Conservation (phyloP, 2,329 filamentous ascomycete genomes). For the Colletotrichum limetticola region DNA sequence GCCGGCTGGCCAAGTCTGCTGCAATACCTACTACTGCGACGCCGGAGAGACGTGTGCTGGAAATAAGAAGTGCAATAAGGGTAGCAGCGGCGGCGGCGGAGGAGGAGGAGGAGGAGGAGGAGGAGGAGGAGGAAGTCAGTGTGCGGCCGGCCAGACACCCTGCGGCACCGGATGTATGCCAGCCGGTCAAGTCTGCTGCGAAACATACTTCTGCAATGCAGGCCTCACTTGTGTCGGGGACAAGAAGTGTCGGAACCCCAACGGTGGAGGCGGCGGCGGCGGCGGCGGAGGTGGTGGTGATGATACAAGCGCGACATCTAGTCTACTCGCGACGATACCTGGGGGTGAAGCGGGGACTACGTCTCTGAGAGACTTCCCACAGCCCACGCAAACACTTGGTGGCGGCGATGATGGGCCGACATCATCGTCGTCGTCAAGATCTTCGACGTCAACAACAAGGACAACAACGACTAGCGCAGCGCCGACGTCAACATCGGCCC, state of each 20-base stretch:
- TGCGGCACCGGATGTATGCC: no score
- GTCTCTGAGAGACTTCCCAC: not conserved
- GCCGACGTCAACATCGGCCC: not conserved
- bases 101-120: no score
- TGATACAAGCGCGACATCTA: not conserved
- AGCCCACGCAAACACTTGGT: not conserved
- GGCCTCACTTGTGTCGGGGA: no score
- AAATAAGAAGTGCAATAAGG: not conserved
- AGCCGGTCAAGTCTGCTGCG: no score
- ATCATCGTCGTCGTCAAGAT: constrained; percentile 9
- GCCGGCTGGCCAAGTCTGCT: constrained; percentile 43
- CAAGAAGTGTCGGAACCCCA: not conserved
- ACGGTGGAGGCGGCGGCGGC: not conserved
- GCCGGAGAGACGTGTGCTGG: constrained; percentile 30
- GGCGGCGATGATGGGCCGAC: not conserved
- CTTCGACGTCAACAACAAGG: constrained; percentile 14
- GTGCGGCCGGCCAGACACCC: no score
- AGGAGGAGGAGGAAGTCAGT: no score
- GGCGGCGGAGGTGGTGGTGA: not conserved
- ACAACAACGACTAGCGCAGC: not conserved
- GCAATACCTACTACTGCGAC: constrained; percentile 37
- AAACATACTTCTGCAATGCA: no score
- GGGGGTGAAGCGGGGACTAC: not conserved
- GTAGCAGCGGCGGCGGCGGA: no score
- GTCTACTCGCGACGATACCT: not conserved